Evolutionary conservation across 768 basidiomycete genomes (phyloP).

Genomic region (Russula foetens): DNA sequence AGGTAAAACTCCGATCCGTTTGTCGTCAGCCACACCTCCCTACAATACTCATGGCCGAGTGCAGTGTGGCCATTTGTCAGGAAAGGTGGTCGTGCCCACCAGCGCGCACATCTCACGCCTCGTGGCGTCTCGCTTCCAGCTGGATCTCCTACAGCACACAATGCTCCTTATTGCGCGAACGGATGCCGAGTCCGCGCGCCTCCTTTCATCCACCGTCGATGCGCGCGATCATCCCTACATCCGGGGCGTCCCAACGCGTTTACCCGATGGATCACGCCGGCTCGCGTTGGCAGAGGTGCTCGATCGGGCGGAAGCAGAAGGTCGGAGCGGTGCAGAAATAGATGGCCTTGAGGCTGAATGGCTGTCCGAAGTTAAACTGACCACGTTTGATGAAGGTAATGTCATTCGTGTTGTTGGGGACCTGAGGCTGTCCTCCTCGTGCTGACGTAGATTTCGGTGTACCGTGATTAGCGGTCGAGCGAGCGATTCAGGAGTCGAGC

Average conservation of each 20-base stretch:
- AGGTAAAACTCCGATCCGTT: slow-evolving; percentile 35
- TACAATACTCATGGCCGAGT: background rate
- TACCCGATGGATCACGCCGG: slow-evolving; percentile 29
- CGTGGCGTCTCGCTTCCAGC: slow-evolving; percentile 79
- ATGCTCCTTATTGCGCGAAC: slow-evolving; percentile 90
- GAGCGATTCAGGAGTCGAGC: slow-evolving; percentile 43
- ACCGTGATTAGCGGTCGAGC: slow-evolving; percentile 42
- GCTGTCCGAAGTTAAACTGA: slow-evolving; percentile 57
- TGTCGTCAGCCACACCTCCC: background rate
- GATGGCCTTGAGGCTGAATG: slow-evolving; percentile 70
- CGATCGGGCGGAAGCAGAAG: slow-evolving; percentile 55
- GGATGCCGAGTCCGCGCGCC: slow-evolving; percentile 80
- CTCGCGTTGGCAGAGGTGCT: slow-evolving; percentile 62
- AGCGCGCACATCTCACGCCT: slow-evolving; percentile 82
- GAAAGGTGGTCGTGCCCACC: slow-evolving; percentile 89
- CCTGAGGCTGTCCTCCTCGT: background rate
- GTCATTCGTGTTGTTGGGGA: background rate
- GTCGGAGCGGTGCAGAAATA: slow-evolving; percentile 57
- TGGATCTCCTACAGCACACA: slow-evolving; percentile 81
- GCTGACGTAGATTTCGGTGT: background rate
- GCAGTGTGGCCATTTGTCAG: slow-evolving; percentile 80
- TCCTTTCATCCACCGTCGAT: slow-evolving; percentile 81
- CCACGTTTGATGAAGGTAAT: slow-evolving; percentile 80
- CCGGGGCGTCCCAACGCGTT: slow-evolving; percentile 46
- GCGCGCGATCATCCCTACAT: slow-evolving; percentile 75